Base-by-base conservation (phyloP, 2,329 filamentous ascomycete genomes). In the Ambrosiella cleistominuta region DNA sequence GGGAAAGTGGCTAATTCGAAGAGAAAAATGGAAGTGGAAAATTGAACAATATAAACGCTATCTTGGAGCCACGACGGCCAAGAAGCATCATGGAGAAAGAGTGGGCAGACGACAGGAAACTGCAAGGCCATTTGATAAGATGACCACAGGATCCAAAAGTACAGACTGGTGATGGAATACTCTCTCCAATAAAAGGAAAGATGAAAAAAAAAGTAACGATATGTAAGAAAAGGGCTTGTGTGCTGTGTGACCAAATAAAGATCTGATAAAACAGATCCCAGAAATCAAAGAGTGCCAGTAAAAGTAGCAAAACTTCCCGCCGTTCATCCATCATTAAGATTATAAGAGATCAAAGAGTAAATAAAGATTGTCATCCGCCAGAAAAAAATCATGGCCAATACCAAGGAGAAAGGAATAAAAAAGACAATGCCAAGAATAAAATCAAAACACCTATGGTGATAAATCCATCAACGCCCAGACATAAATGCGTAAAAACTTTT, bases 221-320 rank as follows among this genome's bases (percentile, higher is more conserved):
- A 50, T 44, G 42, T 56, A 35, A 42, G 38, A 55, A 58, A 52
- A 56, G 27, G 38, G 53, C 15, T 40, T 38, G 47, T 60, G 59
- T 61, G 52, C 59, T 61, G 59, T 61, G 52, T 56, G 45, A 58
- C 59, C 59, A 61, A 61, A 58, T 44, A 57, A 56, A 57, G 59
- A 61, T 56, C 58, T 27, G 35, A 27, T 27, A 27, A 50, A 57
- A n/a, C 52, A 60, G 58, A 60, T 57, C 55, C 55, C 50, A 39
- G 55, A 42, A 42, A 42, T 35, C 37, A 38, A 54, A 44, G n/a
- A 44, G n/a, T 55, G 53, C 38, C 17, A 47, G 9, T 13, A 13
- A 44, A 55, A 17, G 11, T 44, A 42, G 15, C 13, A 49, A 11
- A 40, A 52, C 35, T 57, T 52, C 56, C 56, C 50, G 38, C 50